Conservation (phyloP, 2,329 filamentous ascomycete genomes). For the Scolecobasidium constrictum region DNA sequence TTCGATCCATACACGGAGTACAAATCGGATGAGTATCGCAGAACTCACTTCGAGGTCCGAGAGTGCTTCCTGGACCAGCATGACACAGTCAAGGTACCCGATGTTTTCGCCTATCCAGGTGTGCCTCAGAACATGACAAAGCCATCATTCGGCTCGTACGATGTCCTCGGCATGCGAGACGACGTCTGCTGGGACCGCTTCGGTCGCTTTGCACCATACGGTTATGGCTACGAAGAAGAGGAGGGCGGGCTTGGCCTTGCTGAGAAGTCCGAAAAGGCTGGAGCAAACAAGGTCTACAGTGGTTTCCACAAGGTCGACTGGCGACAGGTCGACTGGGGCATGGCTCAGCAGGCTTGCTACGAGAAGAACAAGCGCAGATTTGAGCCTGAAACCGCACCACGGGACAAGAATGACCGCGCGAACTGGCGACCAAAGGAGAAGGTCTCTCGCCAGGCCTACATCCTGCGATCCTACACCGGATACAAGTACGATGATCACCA, state of each 20-base stretch:
- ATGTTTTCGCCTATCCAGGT: slow-evolving; percentile 53
- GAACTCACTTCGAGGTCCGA: slow-evolving; percentile 41
- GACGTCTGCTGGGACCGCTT: slow-evolving; percentile 41
- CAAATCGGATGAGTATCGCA: slow-evolving; percentile 30
- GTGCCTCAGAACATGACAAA: slow-evolving; percentile 37
- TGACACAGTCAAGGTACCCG: slow-evolving; percentile 45
- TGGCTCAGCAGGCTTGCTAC: slow-evolving; percentile 35
- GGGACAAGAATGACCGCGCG: slow-evolving; percentile 16
- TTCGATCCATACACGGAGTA: slow-evolving; percentile 37
- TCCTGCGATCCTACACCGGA: slow-evolving; percentile 76
- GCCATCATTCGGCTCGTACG: slow-evolving; percentile 38
- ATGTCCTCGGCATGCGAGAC: slow-evolving; percentile 34
- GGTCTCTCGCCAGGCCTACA: slow-evolving; percentile 60
- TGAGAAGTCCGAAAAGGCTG: slow-evolving; percentile 31
- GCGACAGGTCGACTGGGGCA: slow-evolving; percentile 36
- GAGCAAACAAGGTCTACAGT: slow-evolving; percentile 41
- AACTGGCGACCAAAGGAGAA: slow-evolving; percentile 25
- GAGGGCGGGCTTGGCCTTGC: slow-evolving; percentile 39
- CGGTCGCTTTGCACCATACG: slow-evolving; percentile 39
- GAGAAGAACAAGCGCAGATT: slow-evolving; percentile 40
- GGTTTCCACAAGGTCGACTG: slow-evolving; percentile 38
- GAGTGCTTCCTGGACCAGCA: slow-evolving; percentile 54
- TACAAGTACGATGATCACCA: slow-evolving; percentile 71
- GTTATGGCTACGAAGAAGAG: slow-evolving; percentile 36
- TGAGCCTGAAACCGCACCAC: slow-evolving; percentile 18